Evolutionary conservation across 148 eudicot species (phyloP), one percentile per base, ranked within the genome.

Genomic region (Camellia japonica): DNA sequence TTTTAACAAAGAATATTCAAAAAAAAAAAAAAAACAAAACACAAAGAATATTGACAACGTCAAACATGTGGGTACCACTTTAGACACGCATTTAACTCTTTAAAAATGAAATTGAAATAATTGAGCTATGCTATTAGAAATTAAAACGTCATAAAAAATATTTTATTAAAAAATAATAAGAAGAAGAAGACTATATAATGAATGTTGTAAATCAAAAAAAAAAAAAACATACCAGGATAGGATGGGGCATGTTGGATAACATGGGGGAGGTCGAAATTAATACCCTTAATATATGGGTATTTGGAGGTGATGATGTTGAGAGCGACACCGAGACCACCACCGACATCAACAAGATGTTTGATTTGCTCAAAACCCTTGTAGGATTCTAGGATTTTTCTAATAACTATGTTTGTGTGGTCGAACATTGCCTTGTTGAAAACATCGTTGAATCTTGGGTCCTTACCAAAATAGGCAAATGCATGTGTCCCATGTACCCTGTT

Each of bases 361-460:
- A 85, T 56, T 6, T 80, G 75, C n/a, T 78, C 75, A 63, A 89
- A 89, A 68, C 88, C 91, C 77, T 87, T 80, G 80, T 89, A 87
- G 55, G 38, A 64, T 1, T 78, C 64, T 2, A 87, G 81, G 14
- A 89, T 78, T 52, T 75, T 75, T 49, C 80, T 82, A 44, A 88
- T 78, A 43, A 79, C 81, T 0, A 67, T 41, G 38, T 80, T 80
- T 42, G 89, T 72, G 20, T 88, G 84, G 49, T 79, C 19, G 19
- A 7, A 52, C 91, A 88, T 88, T 71, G 87, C 84, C 38, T 86
- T 80, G 87, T 89, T 87, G 70, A 89, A 89, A 7, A 86, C 76
- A 12, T 86, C 82, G 38, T 85, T 86, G 77, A 86, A 89, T 65
- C 84, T 83, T 13, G 81, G 74, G 46, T 87, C 85, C 71, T 54